Conservation (phyloP, 23 red algal genomes). For the Cyanidium caldarium region DNA sequence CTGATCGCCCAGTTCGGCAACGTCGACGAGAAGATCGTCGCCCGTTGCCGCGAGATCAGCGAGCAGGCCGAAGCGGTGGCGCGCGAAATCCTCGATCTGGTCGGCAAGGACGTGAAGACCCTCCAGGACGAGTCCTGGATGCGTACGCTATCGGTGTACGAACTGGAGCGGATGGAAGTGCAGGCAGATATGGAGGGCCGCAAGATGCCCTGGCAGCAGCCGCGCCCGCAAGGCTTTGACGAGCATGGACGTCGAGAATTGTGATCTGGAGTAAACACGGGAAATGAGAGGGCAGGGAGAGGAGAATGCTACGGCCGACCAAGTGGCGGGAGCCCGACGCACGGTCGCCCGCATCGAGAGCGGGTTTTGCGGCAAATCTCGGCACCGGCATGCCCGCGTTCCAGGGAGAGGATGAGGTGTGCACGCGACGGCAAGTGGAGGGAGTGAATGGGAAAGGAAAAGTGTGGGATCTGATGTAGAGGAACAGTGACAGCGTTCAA, state of each 20-base stretch:
- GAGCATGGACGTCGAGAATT: constrained; percentile 7
- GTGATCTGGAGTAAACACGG: too few species aligned
- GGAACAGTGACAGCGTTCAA: too few species aligned
- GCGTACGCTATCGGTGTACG: constrained; percentile 65
- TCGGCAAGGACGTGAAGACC: constrained; percentile 47
- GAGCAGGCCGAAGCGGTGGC: constrained; percentile 70
- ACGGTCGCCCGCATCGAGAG: too few species aligned
- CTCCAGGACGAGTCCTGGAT: constrained; percentile 92
- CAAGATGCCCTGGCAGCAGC: constrained; percentile 32
- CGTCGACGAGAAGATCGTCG: constrained; percentile 53
- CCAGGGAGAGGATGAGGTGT: too few species aligned
- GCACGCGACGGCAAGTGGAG: too few species aligned
- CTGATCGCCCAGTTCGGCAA: constrained; percentile 85
- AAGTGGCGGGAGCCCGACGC: too few species aligned
- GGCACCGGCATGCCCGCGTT: too few species aligned
- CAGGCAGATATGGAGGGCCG: constrained; percentile 45
- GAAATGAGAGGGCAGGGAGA: too few species aligned
- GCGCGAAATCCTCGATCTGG: constrained; percentile 54
- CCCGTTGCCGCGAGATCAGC: constrained; percentile 28
- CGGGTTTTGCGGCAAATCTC: too few species aligned
- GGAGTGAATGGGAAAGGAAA: too few species aligned
- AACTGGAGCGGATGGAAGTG: constrained; percentile 75
- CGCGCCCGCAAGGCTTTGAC: constrained; percentile 10
- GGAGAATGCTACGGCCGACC: too few species aligned
- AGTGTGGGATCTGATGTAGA: too few species aligned